Percentiles rank a stretch among this genome's conserved stretches.
phyloP scores from a whole-genome alignment of 768 basidiomycete genomes.

The Chalciporus pseudorubinellus region DNA sequence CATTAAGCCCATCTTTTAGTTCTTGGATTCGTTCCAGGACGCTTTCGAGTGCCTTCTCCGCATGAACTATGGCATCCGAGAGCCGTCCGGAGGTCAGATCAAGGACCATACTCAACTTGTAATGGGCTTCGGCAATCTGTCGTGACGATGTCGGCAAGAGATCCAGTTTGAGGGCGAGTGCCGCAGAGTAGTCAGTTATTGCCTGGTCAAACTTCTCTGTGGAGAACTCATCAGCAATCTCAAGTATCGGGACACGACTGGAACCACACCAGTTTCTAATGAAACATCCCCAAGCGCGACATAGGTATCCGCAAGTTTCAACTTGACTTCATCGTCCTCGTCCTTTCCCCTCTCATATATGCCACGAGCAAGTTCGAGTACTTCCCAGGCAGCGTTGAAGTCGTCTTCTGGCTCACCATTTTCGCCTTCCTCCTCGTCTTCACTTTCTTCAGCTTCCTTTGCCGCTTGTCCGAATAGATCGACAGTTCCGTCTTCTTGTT shows the following conservation, averaged over 20 bases:
- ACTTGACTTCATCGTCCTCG: constrained; percentile 57
- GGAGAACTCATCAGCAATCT: not conserved
- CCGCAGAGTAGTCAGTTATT: constrained; percentile 80
- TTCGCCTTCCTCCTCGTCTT: constrained; percentile 55
- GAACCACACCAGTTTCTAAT: constrained; percentile 82
- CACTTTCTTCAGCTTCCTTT: constrained; percentile 51
- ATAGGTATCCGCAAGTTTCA: constrained; percentile 90
- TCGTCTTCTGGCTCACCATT: constrained; percentile 91
- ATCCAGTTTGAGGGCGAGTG: constrained; percentile 66
- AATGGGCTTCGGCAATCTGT: constrained; percentile 91
- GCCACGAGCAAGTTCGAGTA: constrained; percentile 89
- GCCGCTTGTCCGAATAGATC: constrained; percentile 63
- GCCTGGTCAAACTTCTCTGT: constrained; percentile 96
- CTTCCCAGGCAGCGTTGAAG: constrained; percentile 97
- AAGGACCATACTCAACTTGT: constrained; percentile 89
- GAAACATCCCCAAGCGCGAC: constrained; percentile 94
- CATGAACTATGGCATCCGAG: constrained; percentile 77
- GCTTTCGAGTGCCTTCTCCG: constrained; percentile 75
- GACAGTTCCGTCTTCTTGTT: constrained; percentile 54
- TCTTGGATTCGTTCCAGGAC: constrained; percentile 68
- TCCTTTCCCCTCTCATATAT: constrained; percentile 72
- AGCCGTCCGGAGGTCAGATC: constrained; percentile 87
- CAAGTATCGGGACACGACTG: not conserved
- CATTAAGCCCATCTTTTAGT: constrained; percentile 46
- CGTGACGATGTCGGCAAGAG: constrained; percentile 86